Base-by-base conservation (phyloP, 257 asterid genomes). In the Solanum lycopersicoides region DNA sequence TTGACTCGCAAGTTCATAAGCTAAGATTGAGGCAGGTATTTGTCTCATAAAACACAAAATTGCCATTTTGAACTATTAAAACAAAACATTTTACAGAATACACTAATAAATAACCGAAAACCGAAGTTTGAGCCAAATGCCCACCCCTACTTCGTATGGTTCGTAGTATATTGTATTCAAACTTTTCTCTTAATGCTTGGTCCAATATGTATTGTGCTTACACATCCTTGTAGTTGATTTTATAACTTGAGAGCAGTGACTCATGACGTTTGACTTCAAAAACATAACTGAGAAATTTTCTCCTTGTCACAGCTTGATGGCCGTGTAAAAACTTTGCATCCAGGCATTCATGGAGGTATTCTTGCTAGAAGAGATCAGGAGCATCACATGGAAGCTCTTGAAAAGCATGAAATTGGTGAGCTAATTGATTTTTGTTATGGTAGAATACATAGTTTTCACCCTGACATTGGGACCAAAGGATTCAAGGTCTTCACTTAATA, bases 291-390 rank as follows among this genome's bases (percentile, higher is more conserved):
- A 32, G 41, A 18, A 30, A 32, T 83, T 66, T 87, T 15, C 45
- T 82, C 21, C 2, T 50, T 82, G 45, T 82, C 85, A 60, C 94
- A 96, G 99, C 98, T 97, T 88, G 99, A 97, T 90, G 99, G 99
- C 8, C 99, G 99, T 88, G 99, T 97, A 79, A 97, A 97, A 93
- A 97, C 99, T 53, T 91, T 97, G 72, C 99, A 97, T 90, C 99
- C 99, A 34, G 92, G 88, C 86, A 89, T 96, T 87, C 99, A 97
- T 88, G 99, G 99, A 88, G 99, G 98, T 77, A 97, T 97, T 89
- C 98, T 97, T 90, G 99, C 99, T 85, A 93, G 98, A 93, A 93
- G 99, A 88, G 98, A 97, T 92, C 94, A 92, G 91, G 88, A 93
- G 83, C 97, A 95, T 93, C 99, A 97, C 93, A 94, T 96, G 99